Conservation (phyloP, 2,329 filamentous ascomycete species). For the Chaetomiaceae sp. region DNA sequence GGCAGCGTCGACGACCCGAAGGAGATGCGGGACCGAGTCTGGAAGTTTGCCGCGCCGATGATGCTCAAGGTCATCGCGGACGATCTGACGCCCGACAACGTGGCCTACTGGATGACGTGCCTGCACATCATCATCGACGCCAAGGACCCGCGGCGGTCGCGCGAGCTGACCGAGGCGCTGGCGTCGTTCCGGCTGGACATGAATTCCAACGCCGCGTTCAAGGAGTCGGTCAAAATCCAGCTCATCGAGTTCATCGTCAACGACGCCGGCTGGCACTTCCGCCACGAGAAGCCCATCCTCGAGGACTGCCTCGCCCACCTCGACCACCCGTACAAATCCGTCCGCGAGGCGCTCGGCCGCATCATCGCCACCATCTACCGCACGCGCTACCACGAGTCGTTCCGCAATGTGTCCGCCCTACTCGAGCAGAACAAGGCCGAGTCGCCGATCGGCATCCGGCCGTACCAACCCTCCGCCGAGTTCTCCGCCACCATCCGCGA, state of each 20-base stretch:
- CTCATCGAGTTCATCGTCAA: conserved; percentile 81
- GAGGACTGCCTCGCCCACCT: conserved; percentile 85
- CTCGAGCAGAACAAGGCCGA: conserved; percentile 71
- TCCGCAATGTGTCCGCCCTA: conserved; percentile 68
- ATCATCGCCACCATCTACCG: conserved; percentile 85
- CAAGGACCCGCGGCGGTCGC: conserved; percentile 81
- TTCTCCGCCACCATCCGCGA: conserved; percentile 66
- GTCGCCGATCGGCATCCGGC: conserved; percentile 76
- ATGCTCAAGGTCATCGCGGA: conserved; percentile 83
- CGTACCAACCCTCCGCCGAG: conserved; percentile 72
- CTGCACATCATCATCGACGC: conserved; percentile 82
- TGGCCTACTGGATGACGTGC: conserved; percentile 91
- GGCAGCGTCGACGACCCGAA: conserved; percentile 73
- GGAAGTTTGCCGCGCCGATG: conserved; percentile 86
- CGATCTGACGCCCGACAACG: conserved; percentile 87
- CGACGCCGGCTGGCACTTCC: conserved; percentile 94
- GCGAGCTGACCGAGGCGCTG: conserved; percentile 78
- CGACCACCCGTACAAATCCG: conserved; percentile 96
- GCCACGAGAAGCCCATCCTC: conserved; percentile 78
- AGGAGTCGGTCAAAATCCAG: conserved; percentile 94
- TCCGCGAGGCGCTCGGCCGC: conserved; percentile 88
- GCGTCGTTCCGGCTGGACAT: conserved; percentile 86
- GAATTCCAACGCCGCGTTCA: conserved; percentile 94
- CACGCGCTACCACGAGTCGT: conserved; percentile 90
- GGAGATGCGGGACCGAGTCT: conserved; percentile 68